Conservation (phyloP, 257 asterid species). For the Primulina huaijiensis region DNA sequence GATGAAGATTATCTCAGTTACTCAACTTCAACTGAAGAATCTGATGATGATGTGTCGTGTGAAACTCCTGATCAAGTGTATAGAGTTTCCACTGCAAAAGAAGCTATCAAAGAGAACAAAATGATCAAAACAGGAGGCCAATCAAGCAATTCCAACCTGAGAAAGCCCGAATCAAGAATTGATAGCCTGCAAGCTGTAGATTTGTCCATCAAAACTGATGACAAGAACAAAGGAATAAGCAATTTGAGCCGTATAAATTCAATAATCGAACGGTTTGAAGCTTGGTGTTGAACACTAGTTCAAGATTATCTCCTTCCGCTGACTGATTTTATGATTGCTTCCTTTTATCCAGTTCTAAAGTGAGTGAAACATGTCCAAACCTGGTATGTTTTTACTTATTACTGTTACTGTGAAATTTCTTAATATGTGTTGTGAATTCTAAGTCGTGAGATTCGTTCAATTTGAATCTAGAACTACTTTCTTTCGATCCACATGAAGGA, state of each 20-base stretch:
- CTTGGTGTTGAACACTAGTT: slow-evolving; percentile 61
- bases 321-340: slow-evolving; percentile 22
- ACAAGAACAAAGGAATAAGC: slow-evolving; percentile 58
- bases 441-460: slow-evolving; percentile 2
- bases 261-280: slow-evolving; percentile 67
- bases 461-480: slow-evolving; percentile 15
- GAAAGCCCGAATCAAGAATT: slow-evolving; percentile 28
- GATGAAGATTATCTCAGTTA: slow-evolving; percentile 55
- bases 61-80: slow-evolving; percentile 39
- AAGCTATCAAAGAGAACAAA: slow-evolving; percentile 32
- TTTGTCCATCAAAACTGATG: slow-evolving; percentile 37
- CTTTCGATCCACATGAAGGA: slow-evolving; percentile 29
- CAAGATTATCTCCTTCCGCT: not conserved
- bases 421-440: slow-evolving; percentile 21
- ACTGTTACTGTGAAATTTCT: slow-evolving; percentile 23
- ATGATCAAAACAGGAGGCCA: slow-evolving; percentile 31
- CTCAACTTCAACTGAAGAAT: slow-evolving; percentile 58
- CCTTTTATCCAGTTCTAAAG: slow-evolving; percentile 26
- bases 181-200: slow-evolving; percentile 28
- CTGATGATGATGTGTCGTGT: slow-evolving; percentile 41
- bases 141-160: slow-evolving; percentile 36
- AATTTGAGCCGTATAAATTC: slow-evolving; percentile 77
- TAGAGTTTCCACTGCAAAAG: slow-evolving; percentile 23
- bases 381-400: slow-evolving; percentile 26
- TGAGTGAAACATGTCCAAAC: slow-evolving; percentile 26